A percentile compares a stretch with the other conserved stretches of the same genome.
These are phyloP conservation scores for Citrullus amarus DNA, from an alignment of 306 rosid genomes.

Conservation along the genomic window DNA sequence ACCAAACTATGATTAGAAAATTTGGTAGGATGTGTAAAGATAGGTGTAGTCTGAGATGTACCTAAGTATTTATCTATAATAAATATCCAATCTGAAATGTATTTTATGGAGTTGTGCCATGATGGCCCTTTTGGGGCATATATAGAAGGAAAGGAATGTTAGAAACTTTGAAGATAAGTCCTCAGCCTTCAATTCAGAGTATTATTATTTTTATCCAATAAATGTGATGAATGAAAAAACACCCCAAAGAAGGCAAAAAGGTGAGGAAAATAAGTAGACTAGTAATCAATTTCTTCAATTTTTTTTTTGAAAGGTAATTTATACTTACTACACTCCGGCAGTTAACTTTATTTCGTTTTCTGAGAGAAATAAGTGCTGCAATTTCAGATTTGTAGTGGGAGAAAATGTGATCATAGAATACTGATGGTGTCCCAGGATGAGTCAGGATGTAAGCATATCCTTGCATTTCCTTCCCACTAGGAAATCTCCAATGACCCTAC, in stretches of 20 bases:
- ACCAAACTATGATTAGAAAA: too few species aligned
- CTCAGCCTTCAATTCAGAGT: too few species aligned
- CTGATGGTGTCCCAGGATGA: constrained; percentile 95
- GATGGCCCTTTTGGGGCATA: too few species aligned
- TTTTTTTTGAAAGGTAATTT: not conserved
- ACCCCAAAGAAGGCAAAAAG: not conserved
- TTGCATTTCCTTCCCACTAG: constrained; percentile 77
- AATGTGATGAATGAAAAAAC: not conserved
- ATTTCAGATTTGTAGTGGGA: constrained; percentile 58
- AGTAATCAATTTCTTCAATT: not conserved
- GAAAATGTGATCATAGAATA: constrained; percentile 79
- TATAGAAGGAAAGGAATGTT: too few species aligned
- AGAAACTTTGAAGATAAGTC: too few species aligned
- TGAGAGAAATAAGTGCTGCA: constrained; percentile 39
- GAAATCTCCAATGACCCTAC: constrained; percentile 99
- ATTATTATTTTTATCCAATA: not conserved
- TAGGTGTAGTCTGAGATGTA: too few species aligned
- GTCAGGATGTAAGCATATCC: constrained; percentile 96
- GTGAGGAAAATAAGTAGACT: not conserved
- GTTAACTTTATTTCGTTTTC: constrained; percentile 51
- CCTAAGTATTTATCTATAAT: too few species aligned
- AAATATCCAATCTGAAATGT: not conserved
- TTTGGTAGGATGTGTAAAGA: too few species aligned
- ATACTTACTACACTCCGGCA: constrained; percentile 81
- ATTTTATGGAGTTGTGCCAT: too few species aligned